Evolutionary conservation across 2,329 filamentous ascomycete species (phyloP).

Genomic region (Alternaria sp.): DNA sequence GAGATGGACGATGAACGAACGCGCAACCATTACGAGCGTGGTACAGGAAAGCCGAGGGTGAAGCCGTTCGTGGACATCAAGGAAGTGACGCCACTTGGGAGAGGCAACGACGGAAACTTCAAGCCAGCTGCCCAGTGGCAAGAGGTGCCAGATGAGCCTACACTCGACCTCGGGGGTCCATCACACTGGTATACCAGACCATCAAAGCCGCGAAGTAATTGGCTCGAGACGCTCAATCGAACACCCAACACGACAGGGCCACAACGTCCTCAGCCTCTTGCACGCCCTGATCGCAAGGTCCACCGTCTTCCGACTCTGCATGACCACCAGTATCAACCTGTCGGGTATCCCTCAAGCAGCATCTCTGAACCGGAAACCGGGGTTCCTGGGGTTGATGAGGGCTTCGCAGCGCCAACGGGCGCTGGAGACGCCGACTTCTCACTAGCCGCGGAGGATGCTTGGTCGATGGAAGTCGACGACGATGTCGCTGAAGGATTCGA

Average conservation of each 20-base stretch:
- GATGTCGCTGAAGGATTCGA: background rate
- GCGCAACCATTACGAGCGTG: background rate
- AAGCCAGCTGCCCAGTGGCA: background rate
- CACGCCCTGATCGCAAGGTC: background rate
- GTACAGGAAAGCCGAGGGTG: background rate
- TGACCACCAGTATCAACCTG: background rate
- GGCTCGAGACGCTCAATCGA: background rate
- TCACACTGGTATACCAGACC: background rate
- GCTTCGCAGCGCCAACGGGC: background rate
- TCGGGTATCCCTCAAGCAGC: background rate
- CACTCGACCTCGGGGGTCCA: background rate
- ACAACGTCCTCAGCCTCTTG: background rate
- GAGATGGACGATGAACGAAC: background rate
- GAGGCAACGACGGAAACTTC: background rate
- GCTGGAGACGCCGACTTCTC: background rate
- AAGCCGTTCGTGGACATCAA: background rate
- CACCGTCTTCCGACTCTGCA: background rate
- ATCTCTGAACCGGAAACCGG: background rate
- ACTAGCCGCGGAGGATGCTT: background rate
- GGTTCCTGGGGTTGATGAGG: background rate
- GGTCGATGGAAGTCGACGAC: background rate
- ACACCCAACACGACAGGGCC: background rate
- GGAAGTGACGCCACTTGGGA: background rate
- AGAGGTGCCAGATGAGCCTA: background rate
- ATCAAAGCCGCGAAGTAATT: background rate